These are phyloP conservation scores for Aspergillus udagawae DNA, from an alignment of 2,329 filamentous ascomycete genomes.

Conservation along the genomic window DNA sequence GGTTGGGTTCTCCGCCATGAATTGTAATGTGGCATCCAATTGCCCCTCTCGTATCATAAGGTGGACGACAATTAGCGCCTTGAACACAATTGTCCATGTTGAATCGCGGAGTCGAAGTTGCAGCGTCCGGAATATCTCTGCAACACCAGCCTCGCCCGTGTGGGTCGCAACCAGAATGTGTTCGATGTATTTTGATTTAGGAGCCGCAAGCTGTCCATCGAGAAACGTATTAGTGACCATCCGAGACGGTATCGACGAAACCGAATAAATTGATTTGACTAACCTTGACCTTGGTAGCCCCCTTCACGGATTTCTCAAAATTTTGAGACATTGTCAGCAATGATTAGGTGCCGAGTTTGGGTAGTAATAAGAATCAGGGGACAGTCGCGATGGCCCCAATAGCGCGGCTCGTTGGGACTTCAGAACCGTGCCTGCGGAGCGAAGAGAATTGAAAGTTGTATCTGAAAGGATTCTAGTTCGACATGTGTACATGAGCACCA, in stretches of 20 bases:
- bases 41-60: slow-evolving; percentile 96
- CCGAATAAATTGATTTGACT: slow-evolving; percentile 14
- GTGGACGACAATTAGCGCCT: slow-evolving; percentile 91
- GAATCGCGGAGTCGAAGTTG: slow-evolving; percentile 87
- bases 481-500: slow-evolving; percentile 21
- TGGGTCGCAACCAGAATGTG: slow-evolving; percentile 95
- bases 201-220: slow-evolving; percentile 71
- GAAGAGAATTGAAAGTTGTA: background rate
- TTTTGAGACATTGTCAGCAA: slow-evolving; percentile 47
- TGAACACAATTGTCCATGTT: slow-evolving; percentile 99
- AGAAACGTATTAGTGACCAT: slow-evolving; percentile 18
- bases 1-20: slow-evolving; percentile 75
- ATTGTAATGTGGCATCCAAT: slow-evolving; percentile 80
- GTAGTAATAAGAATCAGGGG: slow-evolving; percentile 11
- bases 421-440: background rate
- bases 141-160: slow-evolving; percentile 88
- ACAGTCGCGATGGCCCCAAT: slow-evolving; percentile 3
- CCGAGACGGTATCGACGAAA: background rate
- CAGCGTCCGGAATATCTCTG: slow-evolving; percentile 89
- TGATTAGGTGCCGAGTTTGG: slow-evolving; percentile 8
- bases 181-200: slow-evolving; percentile 99
- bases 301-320: slow-evolving; percentile 99
- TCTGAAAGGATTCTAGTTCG: slow-evolving; percentile 15
- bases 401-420: background rate
- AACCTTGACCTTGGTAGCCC: slow-evolving; percentile 96